Conservation (phyloP, 768 basidiomycete genomes). For the Lactarius tabidus region DNA sequence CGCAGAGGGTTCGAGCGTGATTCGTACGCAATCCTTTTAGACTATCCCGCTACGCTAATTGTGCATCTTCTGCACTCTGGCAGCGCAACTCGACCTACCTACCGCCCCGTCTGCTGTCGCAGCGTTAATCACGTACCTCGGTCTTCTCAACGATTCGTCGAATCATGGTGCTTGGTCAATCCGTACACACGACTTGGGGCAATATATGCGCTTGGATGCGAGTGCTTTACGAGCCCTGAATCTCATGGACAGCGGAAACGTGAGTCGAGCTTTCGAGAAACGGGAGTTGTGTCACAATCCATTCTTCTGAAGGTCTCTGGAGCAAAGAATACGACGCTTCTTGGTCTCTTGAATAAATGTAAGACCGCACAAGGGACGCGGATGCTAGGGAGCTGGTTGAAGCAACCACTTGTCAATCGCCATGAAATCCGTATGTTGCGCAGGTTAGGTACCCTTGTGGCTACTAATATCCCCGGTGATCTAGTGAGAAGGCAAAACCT, state of each 20-base stretch:
- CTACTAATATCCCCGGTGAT: background rate
- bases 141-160: constrained; percentile 68
- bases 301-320: constrained; percentile 44
- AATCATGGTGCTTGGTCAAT: constrained; percentile 81
- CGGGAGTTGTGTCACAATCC: background rate
- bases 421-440: constrained; percentile 78
- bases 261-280: constrained; percentile 28
- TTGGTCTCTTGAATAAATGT: constrained; percentile 90
- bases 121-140: constrained; percentile 79
- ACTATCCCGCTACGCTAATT: background rate
- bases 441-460: background rate
- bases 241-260: constrained; percentile 58
- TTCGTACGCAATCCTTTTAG: constrained; percentile 7
- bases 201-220: constrained; percentile 95
- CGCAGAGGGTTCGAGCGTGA: constrained; percentile 13
- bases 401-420: constrained; percentile 90
- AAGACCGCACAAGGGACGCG: constrained; percentile 94
- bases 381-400: constrained; percentile 86
- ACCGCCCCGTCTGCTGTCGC: constrained; percentile 76
- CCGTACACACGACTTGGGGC: constrained; percentile 83
- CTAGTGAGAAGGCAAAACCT: constrained; percentile 82
- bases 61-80: background rate
- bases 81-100: constrained; percentile 75
- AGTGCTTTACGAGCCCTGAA: constrained; percentile 90
- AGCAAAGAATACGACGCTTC: constrained; percentile 79